phyloP scores from a whole-genome alignment of 2,329 filamentous ascomycete species.

The Chaetomiaceae sp. region DNA sequence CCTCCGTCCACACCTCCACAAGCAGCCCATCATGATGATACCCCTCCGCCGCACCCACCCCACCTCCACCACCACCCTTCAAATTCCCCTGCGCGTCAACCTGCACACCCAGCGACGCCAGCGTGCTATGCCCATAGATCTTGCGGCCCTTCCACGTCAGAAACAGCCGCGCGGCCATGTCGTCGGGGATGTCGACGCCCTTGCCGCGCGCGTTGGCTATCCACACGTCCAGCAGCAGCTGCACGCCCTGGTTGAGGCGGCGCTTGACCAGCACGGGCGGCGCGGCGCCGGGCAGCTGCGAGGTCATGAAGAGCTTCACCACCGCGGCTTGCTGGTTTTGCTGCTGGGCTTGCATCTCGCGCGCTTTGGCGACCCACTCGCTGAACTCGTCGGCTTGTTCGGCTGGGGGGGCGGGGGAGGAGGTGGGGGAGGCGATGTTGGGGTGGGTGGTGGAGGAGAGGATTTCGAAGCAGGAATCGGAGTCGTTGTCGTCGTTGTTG shows the following conservation, averaged over 20 bases:
- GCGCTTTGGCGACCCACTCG: constrained; percentile 40
- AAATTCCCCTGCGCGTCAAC: constrained; percentile 40
- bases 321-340: constrained; percentile 34
- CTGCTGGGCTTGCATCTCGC: constrained; percentile 25
- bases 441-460: not conserved
- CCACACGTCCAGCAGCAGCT: constrained; percentile 64
- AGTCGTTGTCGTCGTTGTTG: not conserved
- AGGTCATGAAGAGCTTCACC: constrained; percentile 62
- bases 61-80: constrained; percentile 26
- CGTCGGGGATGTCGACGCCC: constrained; percentile 29
- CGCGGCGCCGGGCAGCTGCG: constrained; percentile 48
- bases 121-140: constrained; percentile 70
- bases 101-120: constrained; percentile 58
- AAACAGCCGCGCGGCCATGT: constrained; percentile 53
- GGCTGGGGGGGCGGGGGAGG: no score
- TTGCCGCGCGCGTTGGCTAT: constrained; percentile 51
- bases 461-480: no score
- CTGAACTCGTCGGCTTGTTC: constrained; percentile 34
- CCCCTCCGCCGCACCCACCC: no score
- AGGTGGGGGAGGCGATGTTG: no score
- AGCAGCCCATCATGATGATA: constrained; percentile 54
- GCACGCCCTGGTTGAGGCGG: constrained; percentile 60
- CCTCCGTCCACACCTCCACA: constrained; percentile 70
- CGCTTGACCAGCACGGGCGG: constrained; percentile 54
- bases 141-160: constrained; percentile 72